Percentiles rank a stretch among this genome's conserved stretches.
Evolutionary conservation across 192 early-diverging fungal genomes (phyloP).

Genomic region (Coemansia sp.): DNA sequence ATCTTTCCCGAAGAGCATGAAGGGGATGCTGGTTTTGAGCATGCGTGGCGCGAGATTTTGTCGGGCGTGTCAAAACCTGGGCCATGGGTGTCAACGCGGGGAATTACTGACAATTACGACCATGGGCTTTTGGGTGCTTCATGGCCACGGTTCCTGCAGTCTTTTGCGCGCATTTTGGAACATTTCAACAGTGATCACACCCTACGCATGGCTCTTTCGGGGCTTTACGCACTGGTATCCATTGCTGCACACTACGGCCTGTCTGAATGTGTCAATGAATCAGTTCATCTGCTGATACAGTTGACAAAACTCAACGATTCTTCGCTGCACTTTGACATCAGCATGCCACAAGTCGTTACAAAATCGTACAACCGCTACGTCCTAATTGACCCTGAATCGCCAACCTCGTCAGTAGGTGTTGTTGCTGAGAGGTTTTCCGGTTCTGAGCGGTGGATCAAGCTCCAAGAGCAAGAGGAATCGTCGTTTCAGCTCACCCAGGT

Average conservation of each 20-base stretch:
- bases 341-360: constrained; percentile 24
- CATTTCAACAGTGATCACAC: constrained; percentile 28
- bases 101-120: constrained; percentile 66
- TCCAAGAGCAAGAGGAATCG: constrained; percentile 34
- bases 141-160: constrained; percentile 76
- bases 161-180: constrained; percentile 19
- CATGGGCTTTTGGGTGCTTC: constrained; percentile 74
- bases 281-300: constrained; percentile 68
- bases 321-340: constrained; percentile 21
- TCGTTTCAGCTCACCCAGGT: constrained; percentile 59
- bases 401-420: constrained; percentile 29
- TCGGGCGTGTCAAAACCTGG: constrained; percentile 60
- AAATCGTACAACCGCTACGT: constrained; percentile 33
- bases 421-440: constrained; percentile 36
- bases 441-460: constrained; percentile 27
- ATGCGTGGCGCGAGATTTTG: constrained; percentile 77
- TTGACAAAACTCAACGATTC: constrained; percentile 68
- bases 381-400: constrained; percentile 38
- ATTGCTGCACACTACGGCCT: constrained; percentile 65
- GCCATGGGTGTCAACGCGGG: constrained; percentile 58
- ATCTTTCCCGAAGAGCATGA: constrained; percentile 97
- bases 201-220: constrained; percentile 29
- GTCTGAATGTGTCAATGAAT: constrained; percentile 76
- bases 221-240: constrained; percentile 35
- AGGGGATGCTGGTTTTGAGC: constrained; percentile 91